Conservation (phyloP, 345 rosid species). For the Reutealis trisperma region DNA sequence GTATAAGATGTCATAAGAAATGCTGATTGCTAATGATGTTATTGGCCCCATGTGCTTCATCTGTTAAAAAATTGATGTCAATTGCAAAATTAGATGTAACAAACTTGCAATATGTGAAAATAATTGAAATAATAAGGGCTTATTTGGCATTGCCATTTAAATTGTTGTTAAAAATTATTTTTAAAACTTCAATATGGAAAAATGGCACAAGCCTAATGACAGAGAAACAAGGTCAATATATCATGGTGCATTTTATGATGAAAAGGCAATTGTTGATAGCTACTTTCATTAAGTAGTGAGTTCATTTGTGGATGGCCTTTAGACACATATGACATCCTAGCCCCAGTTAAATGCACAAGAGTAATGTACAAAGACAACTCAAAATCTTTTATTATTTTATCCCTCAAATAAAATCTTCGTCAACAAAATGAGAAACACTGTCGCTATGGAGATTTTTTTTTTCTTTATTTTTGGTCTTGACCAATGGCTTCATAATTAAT, state of each 20-base stretch:
- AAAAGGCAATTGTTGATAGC: not conserved
- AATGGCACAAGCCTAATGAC: not conserved
- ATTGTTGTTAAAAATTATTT: too few species aligned
- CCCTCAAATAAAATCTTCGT: too few species aligned
- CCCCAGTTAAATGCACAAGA: not conserved
- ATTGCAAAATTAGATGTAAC: too few species aligned
- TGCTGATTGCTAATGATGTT: constrained; percentile 48
- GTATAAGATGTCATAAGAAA: constrained; percentile 48
- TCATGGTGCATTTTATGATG: not conserved
- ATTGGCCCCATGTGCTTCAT: constrained; percentile 50
- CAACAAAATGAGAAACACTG: too few species aligned
- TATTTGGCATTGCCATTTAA: too few species aligned
- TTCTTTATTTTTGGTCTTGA: too few species aligned
- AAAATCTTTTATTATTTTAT: not conserved
- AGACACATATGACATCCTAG: not conserved
- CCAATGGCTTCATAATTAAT: too few species aligned
- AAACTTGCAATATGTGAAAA: too few species aligned
- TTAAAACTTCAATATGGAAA: too few species aligned
- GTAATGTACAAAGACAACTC: not conserved
- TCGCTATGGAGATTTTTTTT: too few species aligned
- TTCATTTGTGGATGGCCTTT: not conserved
- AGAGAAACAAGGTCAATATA: too few species aligned
- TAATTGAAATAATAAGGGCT: too few species aligned
- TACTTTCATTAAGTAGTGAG: not conserved
- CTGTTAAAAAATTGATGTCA: constrained; percentile 19